Conservation (phyloP, 768 basidiomycete genomes). For the Coprinopsis cinerea region DNA sequence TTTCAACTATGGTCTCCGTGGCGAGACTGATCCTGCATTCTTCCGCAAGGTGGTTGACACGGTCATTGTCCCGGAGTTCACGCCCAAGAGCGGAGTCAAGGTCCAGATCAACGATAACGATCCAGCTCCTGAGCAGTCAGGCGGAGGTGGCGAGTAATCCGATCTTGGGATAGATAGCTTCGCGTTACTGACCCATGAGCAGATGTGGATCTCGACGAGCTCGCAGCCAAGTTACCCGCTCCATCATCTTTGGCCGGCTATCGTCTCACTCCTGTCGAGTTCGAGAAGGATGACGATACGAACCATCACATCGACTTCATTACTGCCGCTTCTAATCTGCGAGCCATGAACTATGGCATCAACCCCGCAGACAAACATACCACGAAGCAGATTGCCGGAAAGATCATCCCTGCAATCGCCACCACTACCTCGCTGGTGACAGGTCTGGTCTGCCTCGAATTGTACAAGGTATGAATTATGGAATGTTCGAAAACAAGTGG, state of each 20-base stretch:
- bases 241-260: slow-evolving; percentile 96
- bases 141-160: slow-evolving; percentile 30
- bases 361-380: slow-evolving; percentile 79
- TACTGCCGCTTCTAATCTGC: slow-evolving; percentile 93
- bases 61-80: slow-evolving; percentile 86
- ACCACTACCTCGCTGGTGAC: slow-evolving; percentile 95
- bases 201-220: slow-evolving; percentile 51
- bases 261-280: slow-evolving; percentile 90
- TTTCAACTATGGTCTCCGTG: slow-evolving; percentile 95
- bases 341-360: slow-evolving; percentile 93
- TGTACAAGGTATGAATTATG: slow-evolving; percentile 81
- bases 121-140: slow-evolving; percentile 55
- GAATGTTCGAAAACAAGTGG: background rate
- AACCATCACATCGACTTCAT: slow-evolving; percentile 99
- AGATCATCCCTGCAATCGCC: slow-evolving; percentile 99
- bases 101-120: slow-evolving; percentile 93
- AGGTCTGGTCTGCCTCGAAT: slow-evolving; percentile 92
- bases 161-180: background rate
- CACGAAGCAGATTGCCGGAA: slow-evolving; percentile 97
- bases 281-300: slow-evolving; percentile 98
- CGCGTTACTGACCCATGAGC: slow-evolving; percentile 12
- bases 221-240: slow-evolving; percentile 69
- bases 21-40: slow-evolving; percentile 69
- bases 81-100: slow-evolving; percentile 87
- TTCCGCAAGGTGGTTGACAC: slow-evolving; percentile 83